Evolutionary conservation across 1,284 basidiomycete genomes (phyloP), one percentile per base, ranked within the genome.

Genomic region (Dichomitus squalens): DNA sequence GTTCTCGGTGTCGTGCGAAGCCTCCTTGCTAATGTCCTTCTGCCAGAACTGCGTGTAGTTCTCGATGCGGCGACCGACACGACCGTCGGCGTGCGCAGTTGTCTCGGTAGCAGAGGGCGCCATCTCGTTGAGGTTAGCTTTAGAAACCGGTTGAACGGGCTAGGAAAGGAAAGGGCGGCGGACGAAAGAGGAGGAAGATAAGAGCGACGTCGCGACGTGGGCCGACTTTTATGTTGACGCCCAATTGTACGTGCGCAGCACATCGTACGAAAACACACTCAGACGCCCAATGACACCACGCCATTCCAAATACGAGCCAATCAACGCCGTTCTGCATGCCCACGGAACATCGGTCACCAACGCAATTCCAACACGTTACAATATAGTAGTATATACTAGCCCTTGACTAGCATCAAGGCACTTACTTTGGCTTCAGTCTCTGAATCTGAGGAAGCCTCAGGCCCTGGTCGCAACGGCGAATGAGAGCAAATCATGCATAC

Each of bases 31-130:
- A 29, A 87, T 80, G 74, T 98, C 90, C 72, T 91, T 88, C 65
- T 97, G 85, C 96, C 96, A 99, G 79, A 95, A 96, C 72, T 88
- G 88, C 67, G 89, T 92, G 79, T 99, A 99, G 78, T 90, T 90
- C 72, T 88, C 87, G 53, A 98, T 93, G 60, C 95, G 93, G 67
- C 82, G 79, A 67, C 85, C 84, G 64, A 92, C 83, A 61, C 96
- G 92, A 66, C 89, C 88, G 73, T 97, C 93, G 48, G 69, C 67
- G 43, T 72, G 57, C 16, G 38, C 48, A n/a, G 59, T 66, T 23
- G 64, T 55, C 34, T 72, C 60, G 50, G 57, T 58, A 38, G 66
- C 56, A 25, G 55, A 53, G 33, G 69, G 53, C 25, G 75, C 60
- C 73, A 75, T 63, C 68, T 59, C 58, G 40, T 18, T 59, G 7